phyloP scores from a whole-genome alignment of 768 basidiomycete species.

The Agaricus subrufescens region DNA sequence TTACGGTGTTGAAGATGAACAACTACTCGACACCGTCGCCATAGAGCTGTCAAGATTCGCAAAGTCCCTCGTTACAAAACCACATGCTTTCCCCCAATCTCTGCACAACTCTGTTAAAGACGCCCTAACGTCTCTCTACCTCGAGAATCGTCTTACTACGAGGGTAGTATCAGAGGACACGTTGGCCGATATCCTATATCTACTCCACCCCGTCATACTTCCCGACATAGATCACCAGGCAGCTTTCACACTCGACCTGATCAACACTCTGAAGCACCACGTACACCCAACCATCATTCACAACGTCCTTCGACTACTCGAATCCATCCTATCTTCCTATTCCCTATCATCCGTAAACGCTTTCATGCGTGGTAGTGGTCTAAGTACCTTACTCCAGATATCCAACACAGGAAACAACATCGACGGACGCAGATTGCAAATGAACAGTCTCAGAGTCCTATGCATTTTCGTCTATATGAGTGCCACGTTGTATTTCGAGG shows the following conservation, averaged over 20 bases:
- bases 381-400: constrained; percentile 28
- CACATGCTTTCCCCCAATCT: constrained; percentile 22
- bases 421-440: constrained; percentile 32
- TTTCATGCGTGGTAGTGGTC: constrained; percentile 28
- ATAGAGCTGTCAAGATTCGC: constrained; percentile 29
- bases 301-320: constrained; percentile 31
- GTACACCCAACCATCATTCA: constrained; percentile 26
- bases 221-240: constrained; percentile 21
- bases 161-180: constrained; percentile 24
- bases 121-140: constrained; percentile 32
- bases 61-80: constrained; percentile 23
- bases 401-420: constrained; percentile 25
- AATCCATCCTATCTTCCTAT: constrained; percentile 23
- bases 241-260: constrained; percentile 23
- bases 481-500: constrained; percentile 13
- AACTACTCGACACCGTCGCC: constrained; percentile 25
- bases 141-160: constrained; percentile 27
- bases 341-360: constrained; percentile 21
- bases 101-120: constrained; percentile 22
- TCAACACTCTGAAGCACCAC: constrained; percentile 24
- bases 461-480: constrained; percentile 30
- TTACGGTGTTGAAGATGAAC: constrained; percentile 25
- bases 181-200: constrained; percentile 32
- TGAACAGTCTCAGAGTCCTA: constrained; percentile 33
- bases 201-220: constrained; percentile 26